Percentiles rank a stretch among this genome's conserved stretches.
These are phyloP conservation scores for Thielaviopsis populi DNA, from an alignment of 2,329 filamentous ascomycete genomes.

Conservation along the genomic window DNA sequence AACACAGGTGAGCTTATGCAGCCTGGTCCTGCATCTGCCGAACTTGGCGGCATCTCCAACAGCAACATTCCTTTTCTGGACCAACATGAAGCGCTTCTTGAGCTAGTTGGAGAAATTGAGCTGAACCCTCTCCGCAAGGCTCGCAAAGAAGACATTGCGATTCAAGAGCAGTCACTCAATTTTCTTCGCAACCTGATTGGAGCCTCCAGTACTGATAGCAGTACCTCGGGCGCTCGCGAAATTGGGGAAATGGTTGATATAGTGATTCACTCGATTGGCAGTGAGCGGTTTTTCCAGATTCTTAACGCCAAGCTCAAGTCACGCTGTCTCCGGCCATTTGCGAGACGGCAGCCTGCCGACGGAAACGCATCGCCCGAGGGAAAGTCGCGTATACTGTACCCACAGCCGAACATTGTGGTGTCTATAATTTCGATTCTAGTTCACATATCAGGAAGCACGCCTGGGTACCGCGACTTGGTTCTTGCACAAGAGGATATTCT, in stretches of 20 bases:
- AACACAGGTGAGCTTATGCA: conserved; percentile 14
- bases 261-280: conserved; percentile 59
- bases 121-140: conserved; percentile 35
- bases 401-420: conserved; percentile 55
- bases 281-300: conserved; percentile 66
- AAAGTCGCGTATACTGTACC: conserved; percentile 39
- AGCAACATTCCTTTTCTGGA: conserved; percentile 7
- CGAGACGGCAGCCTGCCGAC: conserved; percentile 25
- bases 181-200: conserved; percentile 75
- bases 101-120: background rate
- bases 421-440: conserved; percentile 70
- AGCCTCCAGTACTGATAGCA: background rate
- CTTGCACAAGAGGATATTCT: conserved; percentile 65
- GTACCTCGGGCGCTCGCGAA: conserved; percentile 32
- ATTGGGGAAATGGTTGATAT: conserved; percentile 69
- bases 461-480: conserved; percentile 62
- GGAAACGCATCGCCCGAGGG: conserved; percentile 18
- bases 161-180: conserved; percentile 83
- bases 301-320: conserved; percentile 62
- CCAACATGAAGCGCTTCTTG: conserved; percentile 3
- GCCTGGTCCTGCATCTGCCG: conserved; percentile 1
- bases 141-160: conserved; percentile 61
- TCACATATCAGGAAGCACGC: conserved; percentile 71
- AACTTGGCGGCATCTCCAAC: conserved; percentile 6
- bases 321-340: conserved; percentile 39